phyloP scores from a whole-genome alignment of 352 stramenopile genomes.

The Phytopythium ostracodes region DNA sequence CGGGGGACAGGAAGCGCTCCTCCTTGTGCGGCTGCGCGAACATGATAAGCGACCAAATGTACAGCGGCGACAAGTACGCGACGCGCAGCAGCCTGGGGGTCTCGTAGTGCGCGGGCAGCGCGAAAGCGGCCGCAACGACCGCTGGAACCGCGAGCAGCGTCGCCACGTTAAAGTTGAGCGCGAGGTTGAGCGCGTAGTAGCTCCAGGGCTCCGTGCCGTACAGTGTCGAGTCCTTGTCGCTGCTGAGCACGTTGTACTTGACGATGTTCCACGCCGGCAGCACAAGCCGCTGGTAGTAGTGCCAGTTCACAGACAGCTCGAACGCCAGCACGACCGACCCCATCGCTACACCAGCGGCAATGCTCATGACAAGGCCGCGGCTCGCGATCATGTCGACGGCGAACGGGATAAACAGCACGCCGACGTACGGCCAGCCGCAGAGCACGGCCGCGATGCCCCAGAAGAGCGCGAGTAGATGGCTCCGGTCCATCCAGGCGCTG shows the following conservation, averaged over 20 bases:
- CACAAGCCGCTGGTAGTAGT: constrained; percentile 66
- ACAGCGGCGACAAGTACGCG: constrained; percentile 60
- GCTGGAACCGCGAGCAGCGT: constrained; percentile 62
- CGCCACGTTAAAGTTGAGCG: constrained; percentile 95
- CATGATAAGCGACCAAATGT: constrained; percentile 93
- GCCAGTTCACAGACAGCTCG: constrained; percentile 84
- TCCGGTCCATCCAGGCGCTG: constrained; percentile 74
- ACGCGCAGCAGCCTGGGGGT: constrained; percentile 26
- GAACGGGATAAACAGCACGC: constrained; percentile 94
- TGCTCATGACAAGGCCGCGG: constrained; percentile 43
- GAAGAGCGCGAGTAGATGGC: constrained; percentile 71
- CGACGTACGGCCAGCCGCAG: constrained; percentile 97
- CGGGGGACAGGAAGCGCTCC: constrained; percentile 96
- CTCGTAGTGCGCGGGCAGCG: constrained; percentile 32
- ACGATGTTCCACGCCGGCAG: constrained; percentile 93
- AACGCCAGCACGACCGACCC: constrained; percentile 62
- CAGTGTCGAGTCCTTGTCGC: constrained; percentile 93
- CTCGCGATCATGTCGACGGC: constrained; percentile 73
- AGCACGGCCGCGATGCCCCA: constrained; percentile 91
- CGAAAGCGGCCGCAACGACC: constrained; percentile 13
- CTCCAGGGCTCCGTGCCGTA: constrained; percentile 94
- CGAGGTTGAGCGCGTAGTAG: constrained; percentile 96
- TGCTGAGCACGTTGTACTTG: constrained; percentile 93
- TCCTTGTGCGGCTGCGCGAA: constrained; percentile 97
- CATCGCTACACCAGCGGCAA: constrained; percentile 56